Conservation (phyloP, 2,329 filamentous ascomycete species). For the Pseudogymnoascus sp. region DNA sequence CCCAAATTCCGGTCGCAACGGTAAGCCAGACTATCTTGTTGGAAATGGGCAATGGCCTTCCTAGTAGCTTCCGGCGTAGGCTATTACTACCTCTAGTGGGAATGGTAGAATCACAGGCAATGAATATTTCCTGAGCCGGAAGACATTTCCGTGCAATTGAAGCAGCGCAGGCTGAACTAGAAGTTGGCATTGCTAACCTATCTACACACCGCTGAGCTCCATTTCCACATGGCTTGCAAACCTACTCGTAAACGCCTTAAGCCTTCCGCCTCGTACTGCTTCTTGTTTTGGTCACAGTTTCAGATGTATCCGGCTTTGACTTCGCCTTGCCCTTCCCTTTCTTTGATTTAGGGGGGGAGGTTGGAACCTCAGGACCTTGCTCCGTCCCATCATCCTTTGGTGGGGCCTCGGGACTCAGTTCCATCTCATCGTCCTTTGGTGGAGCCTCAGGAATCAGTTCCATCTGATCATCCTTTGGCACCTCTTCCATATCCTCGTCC, state of each 20-base stretch:
- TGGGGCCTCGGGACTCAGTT: constrained; percentile 19
- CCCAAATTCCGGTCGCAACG: not conserved
- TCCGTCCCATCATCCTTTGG: constrained; percentile 17
- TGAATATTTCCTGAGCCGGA: not conserved
- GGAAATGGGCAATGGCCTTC: not conserved
- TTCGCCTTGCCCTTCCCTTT: constrained; percentile 31
- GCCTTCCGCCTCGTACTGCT: not conserved
- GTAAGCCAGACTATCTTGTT: not conserved
- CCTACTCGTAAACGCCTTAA: not conserved
- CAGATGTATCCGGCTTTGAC: constrained; percentile 35
- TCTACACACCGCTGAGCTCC: not conserved
- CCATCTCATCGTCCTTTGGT: constrained; percentile 18
- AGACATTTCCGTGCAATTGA: not conserved
- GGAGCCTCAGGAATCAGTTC: constrained; percentile 20
- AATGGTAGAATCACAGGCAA: not conserved
- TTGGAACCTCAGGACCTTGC: constrained; percentile 3
- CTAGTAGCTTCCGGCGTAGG: not conserved
- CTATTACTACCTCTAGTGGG: not conserved
- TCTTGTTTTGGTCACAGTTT: constrained; percentile 7
- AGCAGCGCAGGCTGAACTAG: not conserved
- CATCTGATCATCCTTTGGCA: constrained; percentile 18
- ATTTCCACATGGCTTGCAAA: not conserved
- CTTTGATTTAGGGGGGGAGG: constrained; percentile 14
- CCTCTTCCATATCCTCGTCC: constrained; percentile 20
- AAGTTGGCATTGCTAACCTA: not conserved